Evolutionary conservation across 768 basidiomycete species (phyloP).

Genomic region (Phylloporus arenicola): DNA sequence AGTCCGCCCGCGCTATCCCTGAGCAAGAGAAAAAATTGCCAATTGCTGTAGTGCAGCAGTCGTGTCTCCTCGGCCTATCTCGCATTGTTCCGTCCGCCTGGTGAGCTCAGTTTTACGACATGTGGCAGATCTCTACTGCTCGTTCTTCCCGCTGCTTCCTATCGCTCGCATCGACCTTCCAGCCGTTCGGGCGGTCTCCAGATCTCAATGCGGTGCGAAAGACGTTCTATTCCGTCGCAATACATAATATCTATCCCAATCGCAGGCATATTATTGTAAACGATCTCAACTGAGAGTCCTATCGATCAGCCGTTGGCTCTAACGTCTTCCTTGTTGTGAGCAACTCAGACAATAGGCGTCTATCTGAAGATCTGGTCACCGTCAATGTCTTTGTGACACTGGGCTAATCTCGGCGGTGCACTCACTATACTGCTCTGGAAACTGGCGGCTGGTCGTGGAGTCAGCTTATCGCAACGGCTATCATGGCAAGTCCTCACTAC

Average conservation of each 20-base stretch:
- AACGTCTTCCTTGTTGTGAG: slow-evolving; percentile 5
- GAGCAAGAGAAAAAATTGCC: slow-evolving; percentile 13
- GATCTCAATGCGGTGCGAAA: background rate
- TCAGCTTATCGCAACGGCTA: slow-evolving; percentile 17
- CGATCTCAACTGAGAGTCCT: slow-evolving; percentile 20
- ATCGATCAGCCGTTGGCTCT: slow-evolving; percentile 2
- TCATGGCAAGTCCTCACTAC: slow-evolving; percentile 47
- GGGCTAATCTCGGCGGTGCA: slow-evolving; percentile 7
- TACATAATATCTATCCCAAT: slow-evolving; percentile 5
- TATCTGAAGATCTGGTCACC: slow-evolving; percentile 32
- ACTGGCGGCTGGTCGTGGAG: slow-evolving; percentile 49
- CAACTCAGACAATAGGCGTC: slow-evolving; percentile 33
- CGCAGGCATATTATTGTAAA: slow-evolving; percentile 13
- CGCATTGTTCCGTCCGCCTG: slow-evolving; percentile 16
- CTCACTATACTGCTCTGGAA: slow-evolving; percentile 67
- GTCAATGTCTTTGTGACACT: slow-evolving; percentile 12
- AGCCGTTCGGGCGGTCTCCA: background rate
- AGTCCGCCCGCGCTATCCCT: slow-evolving; percentile 2
- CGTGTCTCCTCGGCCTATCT: slow-evolving; percentile 5
- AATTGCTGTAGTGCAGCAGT: slow-evolving; percentile 13
- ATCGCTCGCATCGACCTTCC: slow-evolving; percentile 1
- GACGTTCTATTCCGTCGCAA: background rate
- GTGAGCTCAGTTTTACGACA: slow-evolving; percentile 29
- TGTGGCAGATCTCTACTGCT: slow-evolving; percentile 16
- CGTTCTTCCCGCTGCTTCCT: slow-evolving; percentile 10